Evolutionary conservation across 2,329 filamentous ascomycete species (phyloP).

Genomic region (Colletotrichum agaves): DNA sequence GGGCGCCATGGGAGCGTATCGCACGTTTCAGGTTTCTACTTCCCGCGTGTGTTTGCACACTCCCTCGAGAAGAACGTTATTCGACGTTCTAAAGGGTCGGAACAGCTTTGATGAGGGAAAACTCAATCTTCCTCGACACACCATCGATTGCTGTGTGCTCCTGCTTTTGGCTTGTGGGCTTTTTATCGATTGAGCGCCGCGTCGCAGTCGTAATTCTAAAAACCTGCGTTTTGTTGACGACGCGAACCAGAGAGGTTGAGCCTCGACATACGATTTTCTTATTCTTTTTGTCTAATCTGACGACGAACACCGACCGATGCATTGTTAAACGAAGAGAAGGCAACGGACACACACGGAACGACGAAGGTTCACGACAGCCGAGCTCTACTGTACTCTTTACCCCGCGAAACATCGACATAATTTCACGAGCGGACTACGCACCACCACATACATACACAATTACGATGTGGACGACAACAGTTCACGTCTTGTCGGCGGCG

Average conservation of each 20-base stretch:
- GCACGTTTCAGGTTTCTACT: constrained; percentile 27
- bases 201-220: not conserved
- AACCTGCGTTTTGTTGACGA: constrained; percentile 7
- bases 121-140: not conserved
- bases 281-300: not conserved
- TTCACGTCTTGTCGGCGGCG: constrained; percentile 2
- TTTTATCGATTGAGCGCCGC: constrained; percentile 3
- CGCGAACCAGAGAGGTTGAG: constrained; percentile 26
- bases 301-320: not conserved
- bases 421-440: not conserved
- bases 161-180: too few species aligned
- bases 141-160: not conserved
- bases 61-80: not conserved
- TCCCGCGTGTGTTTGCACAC: not conserved
- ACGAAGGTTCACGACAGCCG: constrained; percentile 6
- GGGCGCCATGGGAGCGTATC: constrained; percentile 12
- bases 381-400: not conserved
- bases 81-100: constrained; percentile 2
- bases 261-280: not conserved
- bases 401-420: not conserved
- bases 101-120: not conserved
- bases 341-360: not conserved
- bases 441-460: not conserved
- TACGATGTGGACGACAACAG: constrained; percentile 11
- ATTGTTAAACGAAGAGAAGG: not conserved